Conservation (phyloP, 2,329 filamentous ascomycete species). For the Cercospora brassicicola region DNA sequence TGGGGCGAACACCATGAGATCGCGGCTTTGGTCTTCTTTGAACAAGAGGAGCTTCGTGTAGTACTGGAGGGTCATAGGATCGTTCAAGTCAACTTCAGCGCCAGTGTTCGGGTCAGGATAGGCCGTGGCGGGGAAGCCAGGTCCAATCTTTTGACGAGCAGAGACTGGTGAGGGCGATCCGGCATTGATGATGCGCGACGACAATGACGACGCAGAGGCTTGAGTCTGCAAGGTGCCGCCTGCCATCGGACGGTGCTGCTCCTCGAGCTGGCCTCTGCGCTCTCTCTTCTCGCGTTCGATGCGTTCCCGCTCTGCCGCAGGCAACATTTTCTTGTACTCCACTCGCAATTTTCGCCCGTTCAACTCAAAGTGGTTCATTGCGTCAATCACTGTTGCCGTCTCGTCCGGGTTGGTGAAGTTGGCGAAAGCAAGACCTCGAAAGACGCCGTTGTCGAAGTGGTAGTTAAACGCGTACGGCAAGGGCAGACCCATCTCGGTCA, state of each 20-base stretch:
- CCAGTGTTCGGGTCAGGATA: conserved; percentile 26
- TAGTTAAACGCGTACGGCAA: conserved; percentile 99
- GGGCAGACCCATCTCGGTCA: conserved; percentile 91
- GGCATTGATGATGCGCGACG: conserved; percentile 54
- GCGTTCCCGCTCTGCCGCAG: conserved; percentile 86
- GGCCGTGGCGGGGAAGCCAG: conserved; percentile 34
- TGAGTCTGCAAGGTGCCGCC: conserved; percentile 72
- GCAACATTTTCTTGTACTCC: conserved; percentile 99
- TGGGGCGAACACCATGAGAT: conserved; percentile 80
- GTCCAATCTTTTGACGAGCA: conserved; percentile 49
- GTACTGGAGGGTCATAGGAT: conserved; percentile 79
- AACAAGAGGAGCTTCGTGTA: conserved; percentile 90
- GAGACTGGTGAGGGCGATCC: conserved; percentile 69
- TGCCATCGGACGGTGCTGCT: conserved; percentile 80
- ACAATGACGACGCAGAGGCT: conserved; percentile 79
- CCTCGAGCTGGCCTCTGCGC: conserved; percentile 90
- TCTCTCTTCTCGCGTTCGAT: conserved; percentile 98
- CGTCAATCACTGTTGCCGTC: conserved; percentile 86
- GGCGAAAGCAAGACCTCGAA: conserved; percentile 91
- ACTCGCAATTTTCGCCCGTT: conserved; percentile 92
- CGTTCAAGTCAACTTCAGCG: conserved; percentile 82
- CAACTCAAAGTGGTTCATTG: conserved; percentile 93
- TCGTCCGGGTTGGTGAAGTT: conserved; percentile 97
- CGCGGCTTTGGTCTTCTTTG: conserved; percentile 73
- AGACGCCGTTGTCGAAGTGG: conserved; percentile 97